Evolutionary conservation across 148 eudicot species (phyloP), one percentile per base, ranked within the genome.

Genomic region (Silene latifolia): DNA sequence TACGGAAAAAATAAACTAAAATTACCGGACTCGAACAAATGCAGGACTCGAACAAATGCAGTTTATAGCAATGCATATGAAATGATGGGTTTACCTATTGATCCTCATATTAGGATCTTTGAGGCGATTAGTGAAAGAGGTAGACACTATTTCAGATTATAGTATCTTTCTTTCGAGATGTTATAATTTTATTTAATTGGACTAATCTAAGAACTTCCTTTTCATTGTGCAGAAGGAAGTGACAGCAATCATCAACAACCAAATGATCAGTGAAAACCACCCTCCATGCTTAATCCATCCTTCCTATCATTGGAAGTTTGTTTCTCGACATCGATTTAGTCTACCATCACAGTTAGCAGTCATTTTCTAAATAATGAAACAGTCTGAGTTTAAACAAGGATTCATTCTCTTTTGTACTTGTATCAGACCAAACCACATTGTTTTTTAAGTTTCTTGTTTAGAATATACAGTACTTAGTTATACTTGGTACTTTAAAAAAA

Each of bases 281-380:
- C 35, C 5, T 63, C 29, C 67, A 25, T 25, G 67, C 35, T 63
- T 27, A 14, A 63, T 63, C 35, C 8, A 19, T 67, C 14, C 53
- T 44, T 15, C 7, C 7, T 8, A 67, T 67, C 7, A 17, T 10
- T 19, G 47, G 18, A 35, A 9, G 13, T 46, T 32, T 32, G 13
- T 46, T 32, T 32, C 17, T 67, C 20, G 9, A 67, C 54, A 2
- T 19, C 18, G 8, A 21, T 3, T 90, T 95, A 51, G 99, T 88
- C 72, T 84, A 25, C 17, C 27, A n/a, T 60, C 27, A 59, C 24
- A 19, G n/a, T 20, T 18, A 59, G 23, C 24, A 63, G 7, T 3
- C 19, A 29, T 63, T 15, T 63, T 21, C 27, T 61, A 11, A 25
- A 63, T 27, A 25, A 63, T 27, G 44, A 63, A 14, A 39, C 67